phyloP scores from a whole-genome alignment of 768 basidiomycete genomes.

The Lentinula guzmanii region DNA sequence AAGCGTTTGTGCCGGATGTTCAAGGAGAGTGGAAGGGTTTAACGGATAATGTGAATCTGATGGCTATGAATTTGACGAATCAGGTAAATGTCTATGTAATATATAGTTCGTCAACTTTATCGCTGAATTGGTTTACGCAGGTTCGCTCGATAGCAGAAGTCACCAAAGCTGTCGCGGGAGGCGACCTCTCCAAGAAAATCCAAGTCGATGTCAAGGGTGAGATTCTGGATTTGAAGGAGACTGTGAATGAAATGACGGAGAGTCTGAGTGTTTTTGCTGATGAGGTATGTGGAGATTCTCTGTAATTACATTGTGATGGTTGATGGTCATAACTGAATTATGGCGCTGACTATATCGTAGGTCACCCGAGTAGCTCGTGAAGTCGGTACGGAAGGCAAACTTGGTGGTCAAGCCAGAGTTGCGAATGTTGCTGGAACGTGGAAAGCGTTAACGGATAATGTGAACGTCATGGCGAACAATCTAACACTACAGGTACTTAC shows the following conservation, averaged over 20 bases:
- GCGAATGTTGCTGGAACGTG: constrained; percentile 95
- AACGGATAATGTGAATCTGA: constrained; percentile 81
- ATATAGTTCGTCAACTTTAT: not conserved
- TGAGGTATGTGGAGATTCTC: constrained; percentile 40
- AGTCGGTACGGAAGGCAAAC: constrained; percentile 92
- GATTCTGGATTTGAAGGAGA: constrained; percentile 85
- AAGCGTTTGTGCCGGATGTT: constrained; percentile 87
- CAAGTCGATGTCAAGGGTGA: constrained; percentile 84
- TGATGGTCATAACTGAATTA: too few relatives aligned
- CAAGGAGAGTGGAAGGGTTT: constrained; percentile 89
- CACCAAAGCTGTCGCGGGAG: constrained; percentile 90
- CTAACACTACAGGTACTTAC: constrained; percentile 91
- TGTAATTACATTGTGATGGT: not conserved
- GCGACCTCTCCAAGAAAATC: constrained; percentile 91
- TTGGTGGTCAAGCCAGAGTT: constrained; percentile 93
- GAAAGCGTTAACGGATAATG: constrained; percentile 95
- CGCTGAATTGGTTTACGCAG: constrained; percentile 33
- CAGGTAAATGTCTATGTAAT: constrained; percentile 67
- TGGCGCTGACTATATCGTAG: not conserved
- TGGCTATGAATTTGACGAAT: constrained; percentile 88
- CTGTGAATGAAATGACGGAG: constrained; percentile 94
- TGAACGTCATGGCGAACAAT: constrained; percentile 94
- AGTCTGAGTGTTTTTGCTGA: constrained; percentile 80
- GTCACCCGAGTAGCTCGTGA: constrained; percentile 86
- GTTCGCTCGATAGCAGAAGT: constrained; percentile 65